Evolutionary conservation across 306 rosid genomes (phyloP), one percentile per base, ranked within the genome.

Genomic region (Begonia masoniana): DNA sequence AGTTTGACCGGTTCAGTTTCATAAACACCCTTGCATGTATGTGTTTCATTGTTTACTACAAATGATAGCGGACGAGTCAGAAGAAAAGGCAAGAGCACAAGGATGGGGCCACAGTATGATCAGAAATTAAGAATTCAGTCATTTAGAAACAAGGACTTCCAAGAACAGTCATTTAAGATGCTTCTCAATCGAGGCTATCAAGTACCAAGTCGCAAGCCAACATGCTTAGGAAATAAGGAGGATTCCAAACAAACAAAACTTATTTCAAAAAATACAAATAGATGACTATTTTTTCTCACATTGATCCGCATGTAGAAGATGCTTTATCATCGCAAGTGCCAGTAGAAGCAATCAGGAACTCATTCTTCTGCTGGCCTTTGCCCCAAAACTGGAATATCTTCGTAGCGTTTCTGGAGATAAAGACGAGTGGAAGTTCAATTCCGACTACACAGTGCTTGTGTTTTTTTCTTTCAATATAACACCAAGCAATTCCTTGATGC

Each of bases 351-450:
- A 47, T 17, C 35, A 35, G 3, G 9, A 43, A 39, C 10, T 17
- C 67, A 79, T 64, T 79, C 82, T 42, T 79, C 85, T 2, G 74
- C 10, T 26, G 15, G 85, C 56, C 85, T 75, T 67, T 72, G 78
- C 67, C 85, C 85, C 72, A 79, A 67, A 54, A 58, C 79, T 15
- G 82, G 43, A 59, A 79, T 79, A 64, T 79, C 85, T 61, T 79
- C 82, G 0, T 72, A 79, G 17, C 79, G 85, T 67, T 79, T 79
- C 85, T 79, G 79, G 73, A 61, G 52, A 19, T 46, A 36, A 7
- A 4, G 39, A 43, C 36, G 48, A 54, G 43, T 43, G 52, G 51
- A 12, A 47, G 15, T 10, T 0, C 15, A 7, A n/a, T 45, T 49
- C 3, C 41, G 21, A 45, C 24, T 21, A 21, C 24, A 2, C 3